Evolutionary conservation across 164 flowering plant genomes (phyloP).

Genomic region (Tinospora cordifolia): DNA sequence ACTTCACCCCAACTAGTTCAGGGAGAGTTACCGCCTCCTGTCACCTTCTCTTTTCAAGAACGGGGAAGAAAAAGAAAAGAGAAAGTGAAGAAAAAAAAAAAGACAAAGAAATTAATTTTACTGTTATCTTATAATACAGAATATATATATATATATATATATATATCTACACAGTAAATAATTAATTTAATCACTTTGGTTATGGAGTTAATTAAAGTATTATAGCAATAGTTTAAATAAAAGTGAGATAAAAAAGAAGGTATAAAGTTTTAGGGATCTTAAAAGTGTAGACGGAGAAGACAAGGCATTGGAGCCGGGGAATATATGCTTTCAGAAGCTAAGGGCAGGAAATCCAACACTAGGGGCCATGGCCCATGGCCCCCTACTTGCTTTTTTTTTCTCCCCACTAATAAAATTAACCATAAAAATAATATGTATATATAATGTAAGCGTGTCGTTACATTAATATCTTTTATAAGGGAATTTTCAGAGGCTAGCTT

Average conservation of each 20-base stretch:
- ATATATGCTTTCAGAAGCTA: conserved; percentile 40
- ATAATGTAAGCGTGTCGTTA: too few relatives aligned
- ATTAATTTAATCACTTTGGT: background rate
- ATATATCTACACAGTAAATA: too few relatives aligned
- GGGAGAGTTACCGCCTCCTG: background rate
- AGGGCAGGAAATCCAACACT: conserved; percentile 34
- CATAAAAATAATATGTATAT: too few relatives aligned
- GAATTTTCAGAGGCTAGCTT: too few relatives aligned
- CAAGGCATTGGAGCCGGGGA: conserved; percentile 33
- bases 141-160: too few relatives aligned
- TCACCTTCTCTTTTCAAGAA: background rate
- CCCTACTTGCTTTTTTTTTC: conserved; percentile 14
- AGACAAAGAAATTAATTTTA: too few relatives aligned
- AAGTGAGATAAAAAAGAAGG: conserved; percentile 40
- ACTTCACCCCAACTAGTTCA: background rate
- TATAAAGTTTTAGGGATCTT: conserved; percentile 30
- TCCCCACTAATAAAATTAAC: conserved; percentile 17
- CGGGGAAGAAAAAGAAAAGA: background rate
- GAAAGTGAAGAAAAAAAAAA: too few relatives aligned
- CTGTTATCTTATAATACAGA: too few relatives aligned
- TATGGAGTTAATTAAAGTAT: background rate
- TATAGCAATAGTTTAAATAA: background rate
- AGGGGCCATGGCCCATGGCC: conserved; percentile 27
- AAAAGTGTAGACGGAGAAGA: conserved; percentile 41
- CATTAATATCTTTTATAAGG: too few relatives aligned